Conservation (phyloP, 306 rosid species). For the Casuarina cunninghamiana region DNA sequence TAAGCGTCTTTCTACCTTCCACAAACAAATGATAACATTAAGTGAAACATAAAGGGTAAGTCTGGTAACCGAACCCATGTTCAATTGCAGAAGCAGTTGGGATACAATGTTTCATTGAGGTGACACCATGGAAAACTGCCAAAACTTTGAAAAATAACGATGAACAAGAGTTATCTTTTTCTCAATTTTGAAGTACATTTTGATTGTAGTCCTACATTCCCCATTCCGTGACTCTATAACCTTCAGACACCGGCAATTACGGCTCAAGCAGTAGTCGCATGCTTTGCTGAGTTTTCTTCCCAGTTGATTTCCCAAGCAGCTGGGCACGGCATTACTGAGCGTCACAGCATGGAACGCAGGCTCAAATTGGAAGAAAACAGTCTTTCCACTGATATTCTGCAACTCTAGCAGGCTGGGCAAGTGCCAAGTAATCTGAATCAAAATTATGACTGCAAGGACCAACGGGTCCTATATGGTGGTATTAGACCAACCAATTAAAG, state of each 20-base stretch:
- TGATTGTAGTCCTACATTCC: neutral
- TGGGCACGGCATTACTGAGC: too few relatives aligned
- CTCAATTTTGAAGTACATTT: neutral
- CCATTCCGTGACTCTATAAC: neutral
- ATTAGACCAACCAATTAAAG: neutral
- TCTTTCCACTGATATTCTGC: neutral
- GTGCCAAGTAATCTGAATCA: neutral
- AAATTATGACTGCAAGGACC: conserved; percentile 2
- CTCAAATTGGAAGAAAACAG: neutral
- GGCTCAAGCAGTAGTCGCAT: neutral
- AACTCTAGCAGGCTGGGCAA: neutral
- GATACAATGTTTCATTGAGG: neutral
- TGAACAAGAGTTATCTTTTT: neutral
- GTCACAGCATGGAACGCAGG: neutral
- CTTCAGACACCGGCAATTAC: neutral
- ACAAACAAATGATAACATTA: neutral
- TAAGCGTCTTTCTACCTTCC: too few relatives aligned
- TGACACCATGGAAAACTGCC: neutral
- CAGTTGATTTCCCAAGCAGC: neutral
- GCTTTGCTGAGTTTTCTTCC: neutral
- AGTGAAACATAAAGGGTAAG: neutral
- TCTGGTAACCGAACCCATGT: neutral
- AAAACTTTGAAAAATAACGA: neutral
- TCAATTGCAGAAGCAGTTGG: neutral
- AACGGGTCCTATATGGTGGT: neutral